phyloP scores from a whole-genome alignment of 352 stramenopile genomes.

The Phytophthora litchii region DNA sequence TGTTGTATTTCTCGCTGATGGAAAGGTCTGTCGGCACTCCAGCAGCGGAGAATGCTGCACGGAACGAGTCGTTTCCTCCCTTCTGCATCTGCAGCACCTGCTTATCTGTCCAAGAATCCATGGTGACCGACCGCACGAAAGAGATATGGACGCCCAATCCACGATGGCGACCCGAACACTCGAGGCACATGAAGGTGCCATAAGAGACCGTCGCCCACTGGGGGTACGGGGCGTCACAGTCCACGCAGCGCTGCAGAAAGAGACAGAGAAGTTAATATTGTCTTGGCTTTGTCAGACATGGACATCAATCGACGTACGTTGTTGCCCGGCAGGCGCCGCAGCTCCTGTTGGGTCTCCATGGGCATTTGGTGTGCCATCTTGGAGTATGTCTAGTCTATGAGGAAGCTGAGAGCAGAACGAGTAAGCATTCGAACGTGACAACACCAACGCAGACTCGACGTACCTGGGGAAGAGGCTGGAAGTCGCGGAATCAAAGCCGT shows the following conservation, averaged over 20 bases:
- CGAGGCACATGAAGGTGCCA: conserved; percentile 95
- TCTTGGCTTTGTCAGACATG: neutral
- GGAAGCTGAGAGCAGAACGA: neutral
- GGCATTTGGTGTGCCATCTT: conserved; percentile 81
- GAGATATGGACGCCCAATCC: conserved; percentile 93
- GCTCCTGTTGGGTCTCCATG: conserved; percentile 85
- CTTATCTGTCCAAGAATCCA: conserved; percentile 90
- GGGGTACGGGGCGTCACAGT: conserved; percentile 94
- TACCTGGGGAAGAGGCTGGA: conserved; percentile 12
- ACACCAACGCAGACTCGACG: neutral
- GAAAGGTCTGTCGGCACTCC: conserved; percentile 77
- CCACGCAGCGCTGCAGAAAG: conserved; percentile 84
- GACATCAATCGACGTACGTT: conserved; percentile 54
- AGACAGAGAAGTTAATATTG: conserved; percentile 6
- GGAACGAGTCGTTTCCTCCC: conserved; percentile 80
- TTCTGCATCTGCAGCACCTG: conserved; percentile 87
- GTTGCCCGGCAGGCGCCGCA: conserved; percentile 82
- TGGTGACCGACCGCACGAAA: conserved; percentile 90
- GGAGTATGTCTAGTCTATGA: conserved; percentile 20
- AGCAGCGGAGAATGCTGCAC: conserved; percentile 58
- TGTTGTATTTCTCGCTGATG: conserved; percentile 88
- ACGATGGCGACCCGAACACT: conserved; percentile 93
- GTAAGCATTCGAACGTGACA: neutral
- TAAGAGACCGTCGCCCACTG: conserved; percentile 95
- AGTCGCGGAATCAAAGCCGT: conserved; percentile 23